Evolutionary conservation across 129 eudicot species (phyloP).

Genomic region (Deinandra increscens): DNA sequence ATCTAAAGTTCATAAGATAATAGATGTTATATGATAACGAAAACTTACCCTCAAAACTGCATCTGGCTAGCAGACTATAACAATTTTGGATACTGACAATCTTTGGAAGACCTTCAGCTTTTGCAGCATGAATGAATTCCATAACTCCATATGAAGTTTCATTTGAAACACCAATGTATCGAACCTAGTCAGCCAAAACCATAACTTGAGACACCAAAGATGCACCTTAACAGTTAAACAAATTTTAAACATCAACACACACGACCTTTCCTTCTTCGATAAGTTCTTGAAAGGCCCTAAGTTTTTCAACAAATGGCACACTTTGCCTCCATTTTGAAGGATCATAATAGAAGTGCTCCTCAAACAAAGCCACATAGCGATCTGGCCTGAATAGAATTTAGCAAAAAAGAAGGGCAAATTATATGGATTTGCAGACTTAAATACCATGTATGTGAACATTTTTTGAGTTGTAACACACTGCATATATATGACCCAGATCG

Average conservation of each 20-base stretch:
- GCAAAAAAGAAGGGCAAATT: not conserved
- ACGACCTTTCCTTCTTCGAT: conserved; percentile 94
- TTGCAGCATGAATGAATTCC: conserved; percentile 92
- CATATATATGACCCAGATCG: conserved; percentile 1
- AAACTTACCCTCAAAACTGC: conserved; percentile 78
- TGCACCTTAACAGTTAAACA: too few species aligned
- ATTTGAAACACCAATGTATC: conserved; percentile 94
- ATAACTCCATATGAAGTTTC: conserved; percentile 97
- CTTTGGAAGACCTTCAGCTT: conserved; percentile 74
- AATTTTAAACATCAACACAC: not conserved
- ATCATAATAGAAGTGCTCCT: conserved; percentile 67
- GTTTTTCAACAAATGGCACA: conserved; percentile 78
- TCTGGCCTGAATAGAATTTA: conserved; percentile 69
- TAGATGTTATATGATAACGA: not conserved
- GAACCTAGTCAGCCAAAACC: conserved; percentile 48
- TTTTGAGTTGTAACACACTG: not conserved
- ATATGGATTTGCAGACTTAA: too few species aligned
- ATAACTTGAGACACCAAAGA: not conserved
- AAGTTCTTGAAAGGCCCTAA: conserved; percentile 82
- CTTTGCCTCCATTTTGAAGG: conserved; percentile 82
- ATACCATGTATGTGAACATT: conserved; percentile 1
- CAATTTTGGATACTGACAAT: conserved; percentile 92
- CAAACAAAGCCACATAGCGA: conserved; percentile 85
- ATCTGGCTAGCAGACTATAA: conserved; percentile 76
- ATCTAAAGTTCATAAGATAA: not conserved